Evolutionary conservation across 2,329 filamentous ascomycete genomes (phyloP).

Genomic region (Colletotrichum orbiculare): DNA sequence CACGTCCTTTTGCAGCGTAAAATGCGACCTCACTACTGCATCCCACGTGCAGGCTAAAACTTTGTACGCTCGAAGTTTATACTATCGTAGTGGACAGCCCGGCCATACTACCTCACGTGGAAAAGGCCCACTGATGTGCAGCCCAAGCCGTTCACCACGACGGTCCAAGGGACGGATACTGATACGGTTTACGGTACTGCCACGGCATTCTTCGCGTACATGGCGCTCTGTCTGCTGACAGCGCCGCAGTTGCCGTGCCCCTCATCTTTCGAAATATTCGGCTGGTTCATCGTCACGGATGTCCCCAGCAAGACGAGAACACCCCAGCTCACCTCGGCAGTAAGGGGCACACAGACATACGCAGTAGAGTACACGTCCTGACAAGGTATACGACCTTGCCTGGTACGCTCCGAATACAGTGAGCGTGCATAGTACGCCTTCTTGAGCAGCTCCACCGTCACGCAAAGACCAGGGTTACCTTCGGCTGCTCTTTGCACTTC

Average conservation of each 20-base stretch:
- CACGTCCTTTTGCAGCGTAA: conserved; percentile 29
- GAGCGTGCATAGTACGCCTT: too few relatives aligned
- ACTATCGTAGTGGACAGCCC: neutral
- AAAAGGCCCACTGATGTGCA: conserved; percentile 37
- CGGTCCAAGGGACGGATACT: neutral
- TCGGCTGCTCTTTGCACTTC: conserved; percentile 30
- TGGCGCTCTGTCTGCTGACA: neutral
- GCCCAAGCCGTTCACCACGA: conserved; percentile 30
- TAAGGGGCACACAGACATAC: neutral
- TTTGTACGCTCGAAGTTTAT: conserved; percentile 34
- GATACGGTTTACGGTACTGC: neutral
- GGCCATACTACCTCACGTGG: conserved; percentile 36
- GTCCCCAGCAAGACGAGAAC: conserved; percentile 25
- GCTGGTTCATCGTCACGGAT: conserved; percentile 8
- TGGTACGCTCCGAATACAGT: too few relatives aligned
- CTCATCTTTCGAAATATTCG: conserved; percentile 10
- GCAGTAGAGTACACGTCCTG: too few relatives aligned
- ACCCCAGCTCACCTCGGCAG: conserved; percentile 11
- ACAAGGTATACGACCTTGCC: too few relatives aligned
- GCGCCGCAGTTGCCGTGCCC: neutral
- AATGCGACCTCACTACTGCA: conserved; percentile 27
- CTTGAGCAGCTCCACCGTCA: conserved; percentile 8
- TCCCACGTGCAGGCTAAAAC: conserved; percentile 35
- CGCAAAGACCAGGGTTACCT: conserved; percentile 24
- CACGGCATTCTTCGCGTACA: neutral